Evolutionary conservation across 495 filamentous ascomycete genomes (phyloP).

Genomic region (Corynascus novoguineensis): DNA sequence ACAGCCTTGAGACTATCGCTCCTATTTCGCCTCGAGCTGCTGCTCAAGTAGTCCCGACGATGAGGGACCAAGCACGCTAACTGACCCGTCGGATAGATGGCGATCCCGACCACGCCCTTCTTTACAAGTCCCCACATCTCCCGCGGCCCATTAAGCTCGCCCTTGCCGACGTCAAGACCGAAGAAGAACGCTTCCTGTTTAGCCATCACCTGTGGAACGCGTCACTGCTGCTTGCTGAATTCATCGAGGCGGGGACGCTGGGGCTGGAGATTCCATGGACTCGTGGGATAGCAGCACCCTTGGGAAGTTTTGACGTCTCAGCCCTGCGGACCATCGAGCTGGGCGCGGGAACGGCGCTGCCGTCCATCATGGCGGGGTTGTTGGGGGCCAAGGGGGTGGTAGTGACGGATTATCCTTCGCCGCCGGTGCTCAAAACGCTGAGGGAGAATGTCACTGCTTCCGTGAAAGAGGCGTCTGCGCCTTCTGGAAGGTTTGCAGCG

Average conservation of each 20-base stretch:
- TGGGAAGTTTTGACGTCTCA: constrained; percentile 16
- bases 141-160: constrained; percentile 39
- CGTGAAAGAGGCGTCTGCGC: constrained; percentile 18
- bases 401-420: constrained; percentile 72
- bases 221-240: constrained; percentile 64
- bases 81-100: too few species aligned
- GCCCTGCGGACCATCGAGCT: constrained; percentile 45
- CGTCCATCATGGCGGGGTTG: constrained; percentile 61
- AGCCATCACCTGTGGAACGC: constrained; percentile 86
- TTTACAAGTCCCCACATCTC: constrained; percentile 60
- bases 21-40: too few species aligned
- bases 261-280: constrained; percentile 6
- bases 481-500: constrained; percentile 17
- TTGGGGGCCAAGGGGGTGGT: constrained; percentile 58
- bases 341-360: constrained; percentile 66
- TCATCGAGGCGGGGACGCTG: constrained; percentile 50
- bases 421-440: constrained; percentile 56
- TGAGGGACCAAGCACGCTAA: too few species aligned
- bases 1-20: too few species aligned
- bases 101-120: constrained; percentile 57
- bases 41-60: too few species aligned
- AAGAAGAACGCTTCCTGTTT: constrained; percentile 60
- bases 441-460: constrained; percentile 50
- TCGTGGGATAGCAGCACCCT: neutral
- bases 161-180: constrained; percentile 51